A percentile compares a stretch with the other conserved stretches of the same genome.
Conservation (phyloP, 768 basidiomycete genomes). For the Amylocystis lapponica region DNA sequence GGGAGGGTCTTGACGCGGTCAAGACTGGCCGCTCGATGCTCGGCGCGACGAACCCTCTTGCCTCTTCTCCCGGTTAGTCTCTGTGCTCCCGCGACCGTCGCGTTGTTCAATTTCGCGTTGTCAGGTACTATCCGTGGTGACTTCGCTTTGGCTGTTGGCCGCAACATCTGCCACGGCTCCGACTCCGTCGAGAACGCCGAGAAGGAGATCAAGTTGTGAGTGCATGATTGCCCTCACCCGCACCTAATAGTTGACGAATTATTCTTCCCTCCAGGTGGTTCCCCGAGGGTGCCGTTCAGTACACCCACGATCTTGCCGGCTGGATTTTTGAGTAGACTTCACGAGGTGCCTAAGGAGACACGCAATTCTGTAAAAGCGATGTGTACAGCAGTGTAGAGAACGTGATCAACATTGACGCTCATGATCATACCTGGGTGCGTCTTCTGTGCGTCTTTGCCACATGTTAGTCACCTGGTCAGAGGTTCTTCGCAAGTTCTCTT, state of each 20-base stretch:
- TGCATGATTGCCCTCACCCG: slow-evolving; percentile 12
- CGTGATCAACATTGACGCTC: neutral
- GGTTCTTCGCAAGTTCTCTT: no score
- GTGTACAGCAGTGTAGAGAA: neutral
- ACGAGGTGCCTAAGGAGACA: slow-evolving; percentile 6
- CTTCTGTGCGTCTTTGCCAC: neutral
- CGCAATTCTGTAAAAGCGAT: neutral
- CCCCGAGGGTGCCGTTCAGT: slow-evolving; percentile 79
- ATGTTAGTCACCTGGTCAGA: no score
- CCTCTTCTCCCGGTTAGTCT: slow-evolving; percentile 72
- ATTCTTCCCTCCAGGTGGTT: slow-evolving; percentile 62
- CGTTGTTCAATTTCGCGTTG: neutral
- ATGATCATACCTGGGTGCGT: neutral
- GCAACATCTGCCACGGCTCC: slow-evolving; percentile 91
- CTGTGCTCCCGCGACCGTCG: slow-evolving; percentile 1
- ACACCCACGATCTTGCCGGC: slow-evolving; percentile 52
- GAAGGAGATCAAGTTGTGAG: slow-evolving; percentile 92
- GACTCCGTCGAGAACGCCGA: slow-evolving; percentile 86
- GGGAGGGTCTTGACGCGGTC: slow-evolving; percentile 91
- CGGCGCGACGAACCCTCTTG: slow-evolving; percentile 94
- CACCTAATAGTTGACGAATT: no score
- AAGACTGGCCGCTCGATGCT: slow-evolving; percentile 96
- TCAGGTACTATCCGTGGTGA: slow-evolving; percentile 94
- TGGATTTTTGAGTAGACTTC: slow-evolving; percentile 76
- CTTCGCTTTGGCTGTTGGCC: slow-evolving; percentile 89